These are phyloP conservation scores for Tubosaeta sp. DNA, from an alignment of 768 basidiomycete species.

Conservation along the genomic window DNA sequence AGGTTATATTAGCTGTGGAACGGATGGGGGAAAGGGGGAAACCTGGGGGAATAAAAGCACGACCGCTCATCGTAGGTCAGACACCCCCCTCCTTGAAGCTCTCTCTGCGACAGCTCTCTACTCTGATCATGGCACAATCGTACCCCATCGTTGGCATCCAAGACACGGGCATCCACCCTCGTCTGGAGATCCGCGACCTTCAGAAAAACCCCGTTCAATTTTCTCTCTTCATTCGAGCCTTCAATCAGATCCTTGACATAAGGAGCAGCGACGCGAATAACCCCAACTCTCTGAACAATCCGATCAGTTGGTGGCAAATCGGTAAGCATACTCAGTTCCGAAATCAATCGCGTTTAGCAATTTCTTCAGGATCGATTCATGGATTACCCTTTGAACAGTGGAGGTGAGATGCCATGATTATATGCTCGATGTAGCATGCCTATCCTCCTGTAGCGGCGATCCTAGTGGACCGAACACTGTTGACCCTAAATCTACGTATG, in stretches of 20 bases:
- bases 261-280: not conserved
- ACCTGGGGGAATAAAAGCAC: not conserved
- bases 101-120: not conserved
- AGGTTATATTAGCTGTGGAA: not conserved
- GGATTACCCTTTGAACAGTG: constrained; percentile 14
- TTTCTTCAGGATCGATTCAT: constrained; percentile 11
- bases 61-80: not conserved
- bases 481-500: constrained; percentile 1
- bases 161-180: constrained; percentile 5
- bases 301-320: constrained; percentile 21
- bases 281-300: constrained; percentile 9
- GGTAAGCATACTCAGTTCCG: not conserved
- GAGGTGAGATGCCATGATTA: constrained; percentile 13
- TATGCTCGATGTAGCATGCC: not conserved
- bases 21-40: not conserved
- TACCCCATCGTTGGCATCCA: constrained; percentile 9
- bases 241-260: constrained; percentile 6
- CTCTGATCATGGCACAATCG: constrained; percentile 6
- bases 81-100: not conserved
- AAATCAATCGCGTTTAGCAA: not conserved
- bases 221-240: constrained; percentile 17
- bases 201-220: constrained; percentile 8
- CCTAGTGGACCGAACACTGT: constrained; percentile 6
- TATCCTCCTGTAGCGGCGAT: constrained; percentile 12
- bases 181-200: constrained; percentile 16